Evolutionary conservation across 2,329 filamentous ascomycete genomes (phyloP).

Genomic region (Xylariaceae sp.): DNA sequence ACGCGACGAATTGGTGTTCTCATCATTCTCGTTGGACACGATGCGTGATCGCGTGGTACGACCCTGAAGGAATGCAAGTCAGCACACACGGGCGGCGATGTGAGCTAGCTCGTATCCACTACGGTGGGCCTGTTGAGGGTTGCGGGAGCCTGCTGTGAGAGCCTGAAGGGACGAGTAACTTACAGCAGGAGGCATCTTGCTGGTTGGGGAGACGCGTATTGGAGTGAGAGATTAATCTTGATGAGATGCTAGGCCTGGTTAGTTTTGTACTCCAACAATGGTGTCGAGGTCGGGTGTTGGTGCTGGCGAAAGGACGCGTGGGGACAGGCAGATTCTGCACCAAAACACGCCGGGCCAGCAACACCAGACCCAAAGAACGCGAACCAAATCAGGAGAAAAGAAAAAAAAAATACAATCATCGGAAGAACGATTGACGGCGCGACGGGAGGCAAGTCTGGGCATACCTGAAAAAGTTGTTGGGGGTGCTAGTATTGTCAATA

Average conservation of each 20-base stretch:
- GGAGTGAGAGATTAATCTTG: constrained; percentile 13
- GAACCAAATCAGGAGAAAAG: background rate
- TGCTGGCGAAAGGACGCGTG: constrained; percentile 11
- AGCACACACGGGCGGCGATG: background rate
- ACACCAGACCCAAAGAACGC: background rate
- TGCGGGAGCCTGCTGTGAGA: background rate
- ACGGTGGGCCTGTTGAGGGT: background rate
- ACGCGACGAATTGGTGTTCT: constrained; percentile 76
- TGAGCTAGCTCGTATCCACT: background rate
- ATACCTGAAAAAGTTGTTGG: constrained; percentile 18
- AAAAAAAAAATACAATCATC: background rate
- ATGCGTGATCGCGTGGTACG: constrained; percentile 69
- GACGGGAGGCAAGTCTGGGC: constrained; percentile 1
- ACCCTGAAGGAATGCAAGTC: constrained; percentile 43
- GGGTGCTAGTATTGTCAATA: constrained; percentile 16
- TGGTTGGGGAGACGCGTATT: constrained; percentile 12
- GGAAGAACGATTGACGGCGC: background rate
- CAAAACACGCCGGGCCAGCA: constrained; percentile 16
- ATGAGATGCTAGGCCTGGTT: constrained; percentile 16
- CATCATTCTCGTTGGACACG: constrained; percentile 89
- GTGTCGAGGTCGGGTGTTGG: background rate
- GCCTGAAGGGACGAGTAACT: constrained; percentile 21
- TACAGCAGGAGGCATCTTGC: constrained; percentile 38
- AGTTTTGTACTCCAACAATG: constrained; percentile 4
- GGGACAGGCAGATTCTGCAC: constrained; percentile 1